These are phyloP conservation scores for Trametes villosa DNA, from an alignment of 768 basidiomycete genomes.

Conservation along the genomic window DNA sequence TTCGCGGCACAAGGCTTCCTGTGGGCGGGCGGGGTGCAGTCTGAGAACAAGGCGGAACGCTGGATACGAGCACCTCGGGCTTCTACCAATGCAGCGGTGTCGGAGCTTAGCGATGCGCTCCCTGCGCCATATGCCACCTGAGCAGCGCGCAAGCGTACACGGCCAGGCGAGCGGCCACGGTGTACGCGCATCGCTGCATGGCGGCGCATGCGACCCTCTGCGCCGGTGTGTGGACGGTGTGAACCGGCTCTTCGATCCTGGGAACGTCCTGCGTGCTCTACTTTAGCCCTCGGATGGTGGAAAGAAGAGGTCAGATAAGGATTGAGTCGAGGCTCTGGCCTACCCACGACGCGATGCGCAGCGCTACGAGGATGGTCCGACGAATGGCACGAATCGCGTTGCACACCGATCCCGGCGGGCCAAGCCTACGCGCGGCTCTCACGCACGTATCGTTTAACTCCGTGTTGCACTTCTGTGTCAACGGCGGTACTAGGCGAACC, in stretches of 20 bases:
- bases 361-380: conserved; percentile 17
- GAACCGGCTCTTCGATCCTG: conserved; percentile 7
- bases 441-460: background rate
- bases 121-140: background rate
- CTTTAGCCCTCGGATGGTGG: conserved; percentile 16
- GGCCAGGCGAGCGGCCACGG: background rate
- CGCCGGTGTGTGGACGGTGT: conserved; percentile 9
- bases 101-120: background rate
- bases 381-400: background rate
- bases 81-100: conserved; percentile 4
- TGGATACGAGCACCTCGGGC: conserved; percentile 3
- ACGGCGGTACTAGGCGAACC: background rate
- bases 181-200: background rate
- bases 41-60: conserved; percentile 1
- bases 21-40: background rate
- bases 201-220: background rate
- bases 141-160: background rate
- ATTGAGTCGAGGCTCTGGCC: background rate
- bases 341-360: conserved; percentile 8
- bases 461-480: conserved; percentile 1
- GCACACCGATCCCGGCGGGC: background rate
- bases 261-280: conserved; percentile 10
- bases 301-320: background rate
- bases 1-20: conserved; percentile 1
- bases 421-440: background rate